These are phyloP conservation scores for Leptographium wingfieldii DNA, from an alignment of 2,329 filamentous ascomycete species.

Conservation along the genomic window DNA sequence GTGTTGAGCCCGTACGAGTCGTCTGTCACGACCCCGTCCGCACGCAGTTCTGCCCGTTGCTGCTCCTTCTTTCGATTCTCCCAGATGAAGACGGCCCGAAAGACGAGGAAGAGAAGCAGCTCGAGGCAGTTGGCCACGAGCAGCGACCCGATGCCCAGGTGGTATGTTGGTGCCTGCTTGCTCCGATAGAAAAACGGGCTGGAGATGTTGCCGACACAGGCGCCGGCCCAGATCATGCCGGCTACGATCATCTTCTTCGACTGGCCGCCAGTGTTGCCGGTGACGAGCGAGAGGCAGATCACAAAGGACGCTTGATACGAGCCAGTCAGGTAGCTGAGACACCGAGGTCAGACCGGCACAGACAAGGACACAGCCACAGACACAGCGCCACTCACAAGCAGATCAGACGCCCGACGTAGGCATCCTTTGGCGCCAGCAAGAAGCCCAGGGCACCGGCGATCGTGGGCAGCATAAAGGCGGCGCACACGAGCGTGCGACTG, in stretches of 20 bases:
- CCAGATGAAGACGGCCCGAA: conserved; percentile 25
- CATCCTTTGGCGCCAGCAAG: conserved; percentile 35
- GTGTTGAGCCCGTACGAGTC: conserved; percentile 20
- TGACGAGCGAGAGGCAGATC: conserved; percentile 30
- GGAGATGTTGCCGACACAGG: conserved; percentile 41
- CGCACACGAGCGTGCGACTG: conserved; percentile 38
- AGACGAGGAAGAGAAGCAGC: conserved; percentile 23
- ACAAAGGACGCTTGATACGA: conserved; percentile 28
- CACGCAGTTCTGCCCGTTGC: conserved; percentile 6
- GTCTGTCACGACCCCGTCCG: conserved; percentile 12
- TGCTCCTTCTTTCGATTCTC: conserved; percentile 26
- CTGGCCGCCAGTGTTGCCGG: conserved; percentile 39
- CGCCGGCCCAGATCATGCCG: conserved; percentile 7
- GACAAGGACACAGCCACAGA: conserved; percentile 11
- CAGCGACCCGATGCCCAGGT: conserved; percentile 26
- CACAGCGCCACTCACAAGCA: conserved; percentile 31
- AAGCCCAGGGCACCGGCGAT: conserved; percentile 46
- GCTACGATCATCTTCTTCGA: conserved; percentile 46
- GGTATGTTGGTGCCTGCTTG: conserved; percentile 31
- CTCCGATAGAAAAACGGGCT: conserved; percentile 51
- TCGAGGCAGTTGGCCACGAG: conserved; percentile 27
- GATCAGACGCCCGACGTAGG: conserved; percentile 39
- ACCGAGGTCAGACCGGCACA: conserved; percentile 28
- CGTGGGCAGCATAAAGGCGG: conserved; percentile 45
- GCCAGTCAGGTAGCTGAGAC: conserved; percentile 16